These are phyloP conservation scores for Aristolochia californica DNA, from an alignment of 164 flowering plant genomes.

Conservation along the genomic window DNA sequence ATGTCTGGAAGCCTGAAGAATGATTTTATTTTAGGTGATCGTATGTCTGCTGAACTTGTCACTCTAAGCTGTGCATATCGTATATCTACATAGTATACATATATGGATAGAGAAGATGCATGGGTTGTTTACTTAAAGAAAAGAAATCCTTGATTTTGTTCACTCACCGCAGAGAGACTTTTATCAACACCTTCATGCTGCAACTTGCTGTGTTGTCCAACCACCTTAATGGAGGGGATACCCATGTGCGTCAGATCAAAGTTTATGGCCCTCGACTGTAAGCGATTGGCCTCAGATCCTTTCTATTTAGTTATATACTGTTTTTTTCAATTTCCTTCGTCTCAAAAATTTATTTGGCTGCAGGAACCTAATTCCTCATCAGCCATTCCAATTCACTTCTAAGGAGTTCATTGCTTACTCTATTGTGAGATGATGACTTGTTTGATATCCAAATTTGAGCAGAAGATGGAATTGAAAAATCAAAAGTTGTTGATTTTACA, in stretches of 20 bases:
- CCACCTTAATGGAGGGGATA: slow-evolving; percentile 93
- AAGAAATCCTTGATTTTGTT: neutral
- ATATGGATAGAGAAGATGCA: too few species aligned
- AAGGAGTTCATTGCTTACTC: slow-evolving; percentile 76
- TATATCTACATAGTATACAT: too few species aligned
- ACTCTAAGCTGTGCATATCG: too few species aligned
- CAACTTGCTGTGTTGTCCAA: slow-evolving; percentile 84
- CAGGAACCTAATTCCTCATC: slow-evolving; percentile 92
- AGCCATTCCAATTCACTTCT: slow-evolving; percentile 85
- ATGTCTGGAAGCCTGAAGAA: too few species aligned
- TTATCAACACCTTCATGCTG: slow-evolving; percentile 87
- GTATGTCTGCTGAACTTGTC: too few species aligned
- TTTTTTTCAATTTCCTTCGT: neutral
- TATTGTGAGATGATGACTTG: slow-evolving; percentile 23
- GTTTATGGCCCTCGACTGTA: slow-evolving; percentile 88
- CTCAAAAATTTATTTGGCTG: slow-evolving; percentile 8
- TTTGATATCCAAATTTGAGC: neutral
- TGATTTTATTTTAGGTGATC: too few species aligned
- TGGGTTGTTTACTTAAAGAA: too few species aligned
- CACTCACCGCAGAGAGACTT: slow-evolving; percentile 52
- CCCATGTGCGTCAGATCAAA: slow-evolving; percentile 91
- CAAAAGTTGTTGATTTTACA: too few species aligned
- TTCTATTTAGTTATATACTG: neutral
- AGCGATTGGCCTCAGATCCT: slow-evolving; percentile 14
- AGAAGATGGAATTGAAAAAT: too few species aligned